Evolutionary conservation across 495 filamentous ascomycete species (phyloP).

Genomic region (Diplogelasinospora grovesii): DNA sequence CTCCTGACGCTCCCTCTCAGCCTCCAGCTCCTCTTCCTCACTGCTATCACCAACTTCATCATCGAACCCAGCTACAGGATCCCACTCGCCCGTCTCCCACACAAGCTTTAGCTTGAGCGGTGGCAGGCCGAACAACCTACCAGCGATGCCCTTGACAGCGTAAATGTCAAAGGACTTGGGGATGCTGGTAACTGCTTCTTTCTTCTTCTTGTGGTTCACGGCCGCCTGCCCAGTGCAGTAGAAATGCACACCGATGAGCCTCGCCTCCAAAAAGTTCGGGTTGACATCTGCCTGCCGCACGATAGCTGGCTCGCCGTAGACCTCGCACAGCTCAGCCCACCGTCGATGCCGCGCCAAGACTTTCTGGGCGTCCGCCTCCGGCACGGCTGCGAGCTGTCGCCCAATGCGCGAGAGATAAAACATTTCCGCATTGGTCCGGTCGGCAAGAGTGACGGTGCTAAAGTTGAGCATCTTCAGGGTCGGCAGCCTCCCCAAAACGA

Average conservation of each 20-base stretch:
- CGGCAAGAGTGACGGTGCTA: slow-evolving; percentile 59
- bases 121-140: slow-evolving; percentile 57
- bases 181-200: slow-evolving; percentile 35
- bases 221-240: slow-evolving; percentile 7
- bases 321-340: slow-evolving; percentile 64
- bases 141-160: slow-evolving; percentile 68
- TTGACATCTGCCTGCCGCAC: slow-evolving; percentile 47
- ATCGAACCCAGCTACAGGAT: slow-evolving; percentile 62
- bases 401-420: slow-evolving; percentile 84
- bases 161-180: slow-evolving; percentile 77
- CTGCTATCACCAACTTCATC: slow-evolving; percentile 50
- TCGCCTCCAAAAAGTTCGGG: slow-evolving; percentile 63
- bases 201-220: no score
- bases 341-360: slow-evolving; percentile 58
- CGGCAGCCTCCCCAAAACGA: slow-evolving; percentile 71
- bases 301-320: slow-evolving; percentile 61
- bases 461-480: slow-evolving; percentile 69
- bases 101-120: slow-evolving; percentile 60
- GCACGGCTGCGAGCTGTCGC: slow-evolving; percentile 58
- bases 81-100: slow-evolving; percentile 80
- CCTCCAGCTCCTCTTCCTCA: slow-evolving; percentile 45
- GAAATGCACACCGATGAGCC: slow-evolving; percentile 63
- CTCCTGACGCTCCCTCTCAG: slow-evolving; percentile 11
- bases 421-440: slow-evolving; percentile 80
- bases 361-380: slow-evolving; percentile 44